Percentiles rank a stretch among this genome's conserved stretches.
These are phyloP conservation scores for Thinopyrum elongatum DNA, from an alignment of 176 grass and related monocot species.

Conservation along the genomic window DNA sequence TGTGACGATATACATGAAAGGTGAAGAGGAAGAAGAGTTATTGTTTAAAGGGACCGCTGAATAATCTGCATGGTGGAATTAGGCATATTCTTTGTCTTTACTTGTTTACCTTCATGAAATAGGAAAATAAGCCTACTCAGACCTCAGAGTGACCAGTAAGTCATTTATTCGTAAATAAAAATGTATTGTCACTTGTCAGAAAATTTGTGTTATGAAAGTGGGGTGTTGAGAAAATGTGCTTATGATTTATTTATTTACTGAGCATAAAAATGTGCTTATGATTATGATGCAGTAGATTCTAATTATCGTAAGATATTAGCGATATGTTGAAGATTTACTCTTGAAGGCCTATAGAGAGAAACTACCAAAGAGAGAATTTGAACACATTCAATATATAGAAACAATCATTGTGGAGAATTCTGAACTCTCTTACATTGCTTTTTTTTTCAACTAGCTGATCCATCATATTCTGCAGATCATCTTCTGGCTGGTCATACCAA, in stretches of 20 bases:
- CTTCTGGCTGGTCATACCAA: slow-evolving; percentile 80
- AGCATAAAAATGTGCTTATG: too few species aligned
- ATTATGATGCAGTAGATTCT: too few species aligned
- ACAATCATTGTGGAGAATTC: neutral
- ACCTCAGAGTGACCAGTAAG: too few species aligned
- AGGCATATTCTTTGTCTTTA: neutral
- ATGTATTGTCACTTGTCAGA: too few species aligned
- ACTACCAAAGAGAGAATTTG: neutral
- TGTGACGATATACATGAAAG: neutral
- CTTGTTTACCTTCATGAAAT: neutral
- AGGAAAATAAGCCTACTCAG: too few species aligned
- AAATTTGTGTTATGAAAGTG: too few species aligned
- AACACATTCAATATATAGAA: neutral
- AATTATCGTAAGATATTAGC: neutral
- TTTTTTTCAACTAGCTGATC: neutral
- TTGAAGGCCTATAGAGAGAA: neutral
- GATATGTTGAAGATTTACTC: neutral
- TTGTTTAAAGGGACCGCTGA: slow-evolving; percentile 1
- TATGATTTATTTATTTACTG: too few species aligned
- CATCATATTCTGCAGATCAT: slow-evolving; percentile 63
- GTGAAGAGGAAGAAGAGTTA: neutral
- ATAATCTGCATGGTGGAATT: neutral
- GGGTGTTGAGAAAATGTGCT: too few species aligned
- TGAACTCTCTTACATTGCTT: neutral
- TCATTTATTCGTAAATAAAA: too few species aligned